Evolutionary conservation across 1,139 yeast genomes (phyloP), one percentile per base, ranked within the genome.

Genomic region (Schwanniomyces etchellsii): DNA sequence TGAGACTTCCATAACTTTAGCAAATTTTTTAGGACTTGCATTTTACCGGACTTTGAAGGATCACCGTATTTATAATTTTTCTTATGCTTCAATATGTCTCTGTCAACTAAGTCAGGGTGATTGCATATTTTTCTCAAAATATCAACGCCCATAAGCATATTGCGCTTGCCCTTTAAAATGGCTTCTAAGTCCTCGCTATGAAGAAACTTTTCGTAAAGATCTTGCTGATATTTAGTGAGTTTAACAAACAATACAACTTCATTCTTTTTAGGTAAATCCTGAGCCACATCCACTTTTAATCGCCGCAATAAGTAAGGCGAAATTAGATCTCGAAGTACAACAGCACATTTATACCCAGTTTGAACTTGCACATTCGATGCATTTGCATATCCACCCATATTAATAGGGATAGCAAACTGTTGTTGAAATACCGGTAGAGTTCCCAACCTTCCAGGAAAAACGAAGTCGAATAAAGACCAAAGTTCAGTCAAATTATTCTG

Each of bases 351-450:
- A 50, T 84, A 89, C 1, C 97, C 96, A 0, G 97, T 81, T 50
- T 91, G 97, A 0, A 93, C 97, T 50, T 93, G 97, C 4, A 91
- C 76, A 52, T 91, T 91, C 1, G 94, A 80, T 0, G 98, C 98
- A 60, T 91, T 91, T 2, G 98, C 95, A 55, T 93, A 91, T 0
- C 99, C 99, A n/a, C 98, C 99, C 56, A 85, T 73, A 47, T 88
- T 89, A 25, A 91, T 93, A 0, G 98, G 99, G 3, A 81, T 67
- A 2, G 96, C 82, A 53, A 91, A 91, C 50, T 91, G 96, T 34
- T 75, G 81, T 51, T 89, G 95, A 47, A 91, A 91, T 0, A 93
- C 91, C 0, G 99, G 98, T 14, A 91, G 60, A 0, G 98, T 93
- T 0, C 98, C 98, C 20, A 91, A 57, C 35, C 95, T 63, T 0